Conservation (phyloP, 2,329 filamentous ascomycete genomes). For the Pseudogymnoascus sp. region DNA sequence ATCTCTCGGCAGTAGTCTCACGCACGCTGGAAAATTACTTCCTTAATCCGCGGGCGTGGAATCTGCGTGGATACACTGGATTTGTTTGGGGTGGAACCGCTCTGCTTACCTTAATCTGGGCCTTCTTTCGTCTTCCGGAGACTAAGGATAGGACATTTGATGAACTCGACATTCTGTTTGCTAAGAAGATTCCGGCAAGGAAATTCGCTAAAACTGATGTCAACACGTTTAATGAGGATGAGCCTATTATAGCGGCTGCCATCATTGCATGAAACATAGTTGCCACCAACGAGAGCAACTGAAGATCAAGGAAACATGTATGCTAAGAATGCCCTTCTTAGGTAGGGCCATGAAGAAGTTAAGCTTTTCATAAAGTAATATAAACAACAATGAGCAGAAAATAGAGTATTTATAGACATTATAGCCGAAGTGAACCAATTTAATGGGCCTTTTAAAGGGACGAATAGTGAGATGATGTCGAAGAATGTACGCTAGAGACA, state of each 20-base stretch:
- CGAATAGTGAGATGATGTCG: no score
- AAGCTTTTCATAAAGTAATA: no score
- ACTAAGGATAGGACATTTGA: conserved; percentile 36
- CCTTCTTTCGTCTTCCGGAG: conserved; percentile 35
- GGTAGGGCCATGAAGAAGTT: no score
- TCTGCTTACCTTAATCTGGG: conserved; percentile 32
- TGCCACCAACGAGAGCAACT: no score
- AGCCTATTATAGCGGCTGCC: not conserved
- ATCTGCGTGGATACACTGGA: conserved; percentile 42
- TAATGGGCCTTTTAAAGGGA: no score
- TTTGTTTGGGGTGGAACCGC: conserved; percentile 36
- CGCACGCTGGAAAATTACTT: conserved; percentile 31
- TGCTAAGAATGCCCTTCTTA: no score
- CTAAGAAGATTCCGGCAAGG: conserved; percentile 25
- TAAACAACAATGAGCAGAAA: no score
- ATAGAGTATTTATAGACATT: no score
- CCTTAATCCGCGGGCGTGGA: conserved; percentile 40
- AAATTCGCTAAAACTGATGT: conserved; percentile 22
- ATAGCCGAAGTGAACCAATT: no score
- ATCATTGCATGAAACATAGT: not conserved
- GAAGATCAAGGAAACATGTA: no score
- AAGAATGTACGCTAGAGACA: no score
- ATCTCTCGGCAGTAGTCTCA: conserved; percentile 27
- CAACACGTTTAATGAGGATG: conserved; percentile 8
- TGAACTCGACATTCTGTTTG: conserved; percentile 41